Evolutionary conservation across 2,329 filamentous ascomycete genomes (phyloP).

Genomic region (Phyllachora maydis): DNA sequence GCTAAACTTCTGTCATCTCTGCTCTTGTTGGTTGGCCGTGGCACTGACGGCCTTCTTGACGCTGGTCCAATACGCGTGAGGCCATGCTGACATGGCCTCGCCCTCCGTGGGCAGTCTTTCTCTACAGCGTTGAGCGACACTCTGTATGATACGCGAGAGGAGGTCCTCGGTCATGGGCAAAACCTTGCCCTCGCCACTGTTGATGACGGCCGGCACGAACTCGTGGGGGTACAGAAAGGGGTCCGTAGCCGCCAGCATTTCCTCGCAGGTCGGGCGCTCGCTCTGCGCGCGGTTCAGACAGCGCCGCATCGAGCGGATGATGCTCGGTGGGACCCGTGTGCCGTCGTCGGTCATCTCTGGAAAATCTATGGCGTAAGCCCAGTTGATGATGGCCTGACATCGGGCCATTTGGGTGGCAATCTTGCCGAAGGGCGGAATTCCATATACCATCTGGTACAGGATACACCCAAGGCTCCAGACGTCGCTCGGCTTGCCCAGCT

Average conservation of each 20-base stretch:
- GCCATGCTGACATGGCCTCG: conserved; percentile 34
- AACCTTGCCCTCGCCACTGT: conserved; percentile 18
- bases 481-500: conserved; percentile 86
- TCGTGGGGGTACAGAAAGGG: conserved; percentile 44
- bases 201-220: conserved; percentile 13
- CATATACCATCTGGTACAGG: conserved; percentile 94
- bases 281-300: conserved; percentile 43
- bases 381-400: conserved; percentile 74
- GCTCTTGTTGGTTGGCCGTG: conserved; percentile 10
- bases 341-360: conserved; percentile 41
- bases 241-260: conserved; percentile 36
- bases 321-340: conserved; percentile 34
- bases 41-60: conserved; percentile 30
- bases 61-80: conserved; percentile 39
- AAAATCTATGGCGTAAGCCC: conserved; percentile 52
- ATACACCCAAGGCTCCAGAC: conserved; percentile 96
- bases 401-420: conserved; percentile 73
- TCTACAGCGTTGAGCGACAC: conserved; percentile 35
- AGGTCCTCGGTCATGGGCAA: conserved; percentile 42
- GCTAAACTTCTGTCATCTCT: no score
- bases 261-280: conserved; percentile 40
- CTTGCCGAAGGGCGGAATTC: conserved; percentile 85
- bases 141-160: conserved; percentile 39
- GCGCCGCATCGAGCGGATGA: conserved; percentile 39
- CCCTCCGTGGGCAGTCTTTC: conserved; percentile 36